phyloP scores from a whole-genome alignment of 345 rosid species.

The Excoecaria agallocha region DNA sequence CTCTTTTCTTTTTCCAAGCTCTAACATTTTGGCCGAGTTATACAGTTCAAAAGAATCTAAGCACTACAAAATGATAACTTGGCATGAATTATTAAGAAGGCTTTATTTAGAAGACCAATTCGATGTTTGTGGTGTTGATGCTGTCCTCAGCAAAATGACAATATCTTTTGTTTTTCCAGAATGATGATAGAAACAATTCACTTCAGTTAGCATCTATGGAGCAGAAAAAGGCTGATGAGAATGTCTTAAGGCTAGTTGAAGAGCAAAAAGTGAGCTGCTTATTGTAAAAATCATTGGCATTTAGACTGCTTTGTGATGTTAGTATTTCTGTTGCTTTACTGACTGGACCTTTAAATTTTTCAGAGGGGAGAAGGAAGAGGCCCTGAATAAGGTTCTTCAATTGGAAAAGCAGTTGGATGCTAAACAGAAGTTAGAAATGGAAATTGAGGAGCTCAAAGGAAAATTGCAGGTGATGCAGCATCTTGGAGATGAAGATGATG shows the following conservation, averaged over 20 bases:
- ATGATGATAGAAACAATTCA: conserved; percentile 50
- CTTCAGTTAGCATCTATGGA: conserved; percentile 77
- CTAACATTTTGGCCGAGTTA: too few species aligned
- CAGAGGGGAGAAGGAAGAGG: conserved; percentile 83
- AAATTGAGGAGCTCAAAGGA: conserved; percentile 79
- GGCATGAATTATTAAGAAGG: background rate
- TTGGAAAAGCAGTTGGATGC: conserved; percentile 65
- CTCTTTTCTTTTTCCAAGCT: background rate
- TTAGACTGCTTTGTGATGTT: background rate
- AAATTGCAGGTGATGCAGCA: conserved; percentile 75
- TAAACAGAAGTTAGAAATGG: conserved; percentile 84
- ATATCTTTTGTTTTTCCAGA: conserved; percentile 40
- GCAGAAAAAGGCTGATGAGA: conserved; percentile 72
- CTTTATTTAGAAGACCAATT: background rate
- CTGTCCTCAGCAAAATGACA: conserved; percentile 14
- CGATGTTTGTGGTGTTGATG: too few species aligned
- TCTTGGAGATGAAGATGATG: conserved; percentile 74
- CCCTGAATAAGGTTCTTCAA: conserved; percentile 52
- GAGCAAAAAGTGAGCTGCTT: conserved; percentile 60
- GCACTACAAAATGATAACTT: background rate
- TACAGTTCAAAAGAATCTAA: background rate
- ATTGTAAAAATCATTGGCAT: background rate
- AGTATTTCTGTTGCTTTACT: conserved; percentile 5
- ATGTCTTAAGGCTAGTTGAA: conserved; percentile 66
- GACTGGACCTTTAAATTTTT: conserved; percentile 16